A percentile compares a stretch with the other conserved stretches of the same genome.
Evolutionary conservation across 2,329 filamentous ascomycete species (phyloP).

Genomic region (Colletotrichum nymphaeae): DNA sequence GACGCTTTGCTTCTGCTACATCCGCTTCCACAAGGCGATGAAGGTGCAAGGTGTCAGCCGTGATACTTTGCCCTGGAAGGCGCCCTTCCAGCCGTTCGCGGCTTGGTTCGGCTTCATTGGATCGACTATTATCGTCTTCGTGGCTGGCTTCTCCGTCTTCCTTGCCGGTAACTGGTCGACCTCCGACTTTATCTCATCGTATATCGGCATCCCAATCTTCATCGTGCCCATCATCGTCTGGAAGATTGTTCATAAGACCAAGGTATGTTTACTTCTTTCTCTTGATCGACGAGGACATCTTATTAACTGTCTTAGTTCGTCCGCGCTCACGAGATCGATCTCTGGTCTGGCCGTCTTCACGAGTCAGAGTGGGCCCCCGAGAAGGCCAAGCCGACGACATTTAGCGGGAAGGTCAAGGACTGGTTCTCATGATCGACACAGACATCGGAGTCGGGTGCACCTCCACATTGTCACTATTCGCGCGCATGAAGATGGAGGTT

Average conservation of each 20-base stretch:
- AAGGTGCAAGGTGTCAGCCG: conserved; percentile 49
- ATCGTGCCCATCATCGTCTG: conserved; percentile 53
- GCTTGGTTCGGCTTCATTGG: conserved; percentile 56
- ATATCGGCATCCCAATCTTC: conserved; percentile 75
- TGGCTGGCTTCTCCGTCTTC: conserved; percentile 74
- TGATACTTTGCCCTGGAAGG: conserved; percentile 53
- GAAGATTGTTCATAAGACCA: conserved; percentile 45
- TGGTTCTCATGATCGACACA: conserved; percentile 25
- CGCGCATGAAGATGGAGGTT: too few species aligned
- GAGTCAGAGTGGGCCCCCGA: conserved; percentile 28
- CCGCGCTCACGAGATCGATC: conserved; percentile 39
- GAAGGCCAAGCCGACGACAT: conserved; percentile 23
- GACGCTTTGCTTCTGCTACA: conserved; percentile 55
- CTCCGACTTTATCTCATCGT: conserved; percentile 69
- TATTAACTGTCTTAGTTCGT: conserved; percentile 36
- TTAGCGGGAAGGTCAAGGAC: conserved; percentile 26
- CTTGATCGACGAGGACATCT: background rate
- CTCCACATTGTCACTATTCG: background rate
- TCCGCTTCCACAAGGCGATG: conserved; percentile 55
- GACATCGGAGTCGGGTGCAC: background rate
- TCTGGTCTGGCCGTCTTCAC: conserved; percentile 41
- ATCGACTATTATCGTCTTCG: conserved; percentile 56
- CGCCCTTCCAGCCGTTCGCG: conserved; percentile 55
- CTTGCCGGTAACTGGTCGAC: conserved; percentile 68
- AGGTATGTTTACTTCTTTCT: background rate